A percentile compares a stretch with the other conserved stretches of the same genome.
Conservation (phyloP, 495 filamentous ascomycete genomes). For the Penicillium verhagenii region DNA sequence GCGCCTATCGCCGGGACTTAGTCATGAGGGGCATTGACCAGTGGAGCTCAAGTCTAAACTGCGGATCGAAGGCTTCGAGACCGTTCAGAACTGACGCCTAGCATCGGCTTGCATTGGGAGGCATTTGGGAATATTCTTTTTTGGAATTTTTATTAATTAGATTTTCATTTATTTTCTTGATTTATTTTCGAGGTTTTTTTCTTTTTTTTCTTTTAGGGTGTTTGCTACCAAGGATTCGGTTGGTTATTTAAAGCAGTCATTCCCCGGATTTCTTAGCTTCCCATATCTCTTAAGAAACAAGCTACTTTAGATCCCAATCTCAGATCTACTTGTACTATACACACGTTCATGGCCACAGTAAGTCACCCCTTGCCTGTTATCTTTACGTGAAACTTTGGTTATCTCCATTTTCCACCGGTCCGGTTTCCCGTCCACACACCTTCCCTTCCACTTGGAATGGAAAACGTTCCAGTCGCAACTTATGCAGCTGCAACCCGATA, state of each 20-base stretch:
- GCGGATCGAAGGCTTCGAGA: conserved; percentile 23
- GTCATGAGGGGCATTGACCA: conserved; percentile 19
- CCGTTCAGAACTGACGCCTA: conserved; percentile 6
- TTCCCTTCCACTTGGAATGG: neutral
- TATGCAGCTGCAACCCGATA: conserved; percentile 11
- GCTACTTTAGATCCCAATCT: neutral
- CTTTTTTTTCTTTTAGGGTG: too few species aligned
- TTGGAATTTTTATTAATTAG: neutral
- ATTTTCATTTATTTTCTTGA: neutral
- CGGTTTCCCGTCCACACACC: neutral
- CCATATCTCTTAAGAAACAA: neutral
- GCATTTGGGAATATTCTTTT: neutral
- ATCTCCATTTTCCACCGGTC: neutral
- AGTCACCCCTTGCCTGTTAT: conserved; percentile 19
- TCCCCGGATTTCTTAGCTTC: conserved; percentile 4
- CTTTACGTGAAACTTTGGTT: neutral
- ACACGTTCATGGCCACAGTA: conserved; percentile 9
- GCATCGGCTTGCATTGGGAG: conserved; percentile 1
- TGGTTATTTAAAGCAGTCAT: conserved; percentile 1
- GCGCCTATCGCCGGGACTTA: conserved; percentile 24
- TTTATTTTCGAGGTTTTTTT: too few species aligned
- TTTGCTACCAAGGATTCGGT: neutral
- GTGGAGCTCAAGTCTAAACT: conserved; percentile 18
- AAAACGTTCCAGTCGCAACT: neutral
- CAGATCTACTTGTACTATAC: neutral